Base-by-base conservation (phyloP, 768 basidiomycete genomes). In the Coprinopsis sp. region DNA sequence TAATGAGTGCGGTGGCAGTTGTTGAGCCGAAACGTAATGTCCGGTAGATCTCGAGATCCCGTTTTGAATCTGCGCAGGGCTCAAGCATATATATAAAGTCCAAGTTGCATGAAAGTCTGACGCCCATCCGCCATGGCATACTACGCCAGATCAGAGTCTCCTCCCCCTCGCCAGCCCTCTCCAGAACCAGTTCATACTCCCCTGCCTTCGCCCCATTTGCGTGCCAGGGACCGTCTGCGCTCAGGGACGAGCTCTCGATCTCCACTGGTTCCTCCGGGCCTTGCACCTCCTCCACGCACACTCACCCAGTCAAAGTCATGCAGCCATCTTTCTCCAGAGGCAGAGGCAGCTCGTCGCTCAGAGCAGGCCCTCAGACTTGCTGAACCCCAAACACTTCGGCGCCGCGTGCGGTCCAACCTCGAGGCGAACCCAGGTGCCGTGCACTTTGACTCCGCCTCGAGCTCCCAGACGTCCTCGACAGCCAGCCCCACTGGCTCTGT, bases 131-230 rank as follows among this genome's bases (percentile, higher is more conserved):
- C 16, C 49, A 57, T 62, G 68, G 66, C 68, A 49, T 62, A 51
- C 63, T 59, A 59, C 23, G 31, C 51, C 19, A 67, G 68, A 16
- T 65, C 68, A 4, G 62, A 62, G 13, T 73, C 74, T 13, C 77
- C 78, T 11, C 77, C 79, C 3, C 78, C 78, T 0, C 69, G 74
- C 16, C 61, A 73, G 56, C 71, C 73, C 1, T 77, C 77, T 3
- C 78, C 79, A 2, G 66, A 72, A 44, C 64, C 69, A 31, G 52
- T 67, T 16, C 70, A 71, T 11, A 58, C 61, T 0, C 66, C 79
- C 0, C 66, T 77, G 22, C 53, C 75, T 63, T 49, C 71, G 58
- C 23, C 75, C 63, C 11, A 69, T 49, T 31, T 55, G 18, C 56
- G 39, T 6, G 47, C 47, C 22, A 19, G 40, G 22, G 47, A 41